Percentiles rank a stretch among this genome's conserved stretches.
Conservation (phyloP, 805 yeast species). For the Saccharomycopsis olivae region DNA sequence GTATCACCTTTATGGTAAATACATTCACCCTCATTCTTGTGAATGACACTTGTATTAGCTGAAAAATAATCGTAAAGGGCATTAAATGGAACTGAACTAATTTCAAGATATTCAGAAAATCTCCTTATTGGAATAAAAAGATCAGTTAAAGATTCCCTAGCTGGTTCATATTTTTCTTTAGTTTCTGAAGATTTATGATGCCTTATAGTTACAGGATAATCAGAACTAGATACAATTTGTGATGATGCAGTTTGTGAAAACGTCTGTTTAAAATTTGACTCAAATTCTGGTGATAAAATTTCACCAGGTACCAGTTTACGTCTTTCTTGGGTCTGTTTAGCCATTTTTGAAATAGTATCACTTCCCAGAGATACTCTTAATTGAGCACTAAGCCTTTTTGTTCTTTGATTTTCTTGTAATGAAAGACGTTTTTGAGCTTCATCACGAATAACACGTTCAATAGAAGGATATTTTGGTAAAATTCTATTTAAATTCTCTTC, state of each 20-base stretch:
- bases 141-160: conserved; percentile 3
- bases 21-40: conserved; percentile 39
- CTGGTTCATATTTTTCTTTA: background rate
- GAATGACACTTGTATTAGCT: conserved; percentile 1
- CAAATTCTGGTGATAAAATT: too few species aligned
- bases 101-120: conserved; percentile 2
- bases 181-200: too few species aligned
- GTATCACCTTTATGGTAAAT: conserved; percentile 48
- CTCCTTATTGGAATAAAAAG: conserved; percentile 3
- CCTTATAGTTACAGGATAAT: too few species aligned
- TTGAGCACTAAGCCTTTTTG: conserved; percentile 8
- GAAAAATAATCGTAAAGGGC: conserved; percentile 6
- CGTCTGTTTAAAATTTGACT: too few species aligned
- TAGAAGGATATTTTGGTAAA: conserved; percentile 49
- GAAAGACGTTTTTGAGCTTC: conserved; percentile 73
- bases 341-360: background rate
- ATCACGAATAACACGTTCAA: conserved; percentile 61
- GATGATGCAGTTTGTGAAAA: too few species aligned
- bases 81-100: conserved; percentile 4
- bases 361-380: background rate
- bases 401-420: conserved; percentile 50
- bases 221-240: too few species aligned
- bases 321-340: background rate
- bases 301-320: conserved; percentile 4
- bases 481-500: conserved; percentile 51